These are phyloP conservation scores for Martensiomyces pterosporus DNA, from an alignment of 192 early-diverging fungal species.

Conservation along the genomic window DNA sequence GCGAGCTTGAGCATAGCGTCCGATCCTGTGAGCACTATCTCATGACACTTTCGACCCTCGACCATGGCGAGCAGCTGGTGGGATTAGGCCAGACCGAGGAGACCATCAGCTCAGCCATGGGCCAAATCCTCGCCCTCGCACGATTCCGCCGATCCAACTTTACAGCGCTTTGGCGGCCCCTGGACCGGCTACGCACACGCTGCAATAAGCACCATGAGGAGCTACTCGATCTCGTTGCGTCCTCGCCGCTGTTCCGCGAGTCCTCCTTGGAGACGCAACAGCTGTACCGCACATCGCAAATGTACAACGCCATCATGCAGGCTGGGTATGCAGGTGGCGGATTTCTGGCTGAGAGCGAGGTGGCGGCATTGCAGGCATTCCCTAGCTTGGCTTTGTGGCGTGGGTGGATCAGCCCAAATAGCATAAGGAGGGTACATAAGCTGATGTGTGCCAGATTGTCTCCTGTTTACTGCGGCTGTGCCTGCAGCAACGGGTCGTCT, in stretches of 20 bases:
- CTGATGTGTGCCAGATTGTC: slow-evolving; percentile 16
- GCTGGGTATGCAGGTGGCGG: slow-evolving; percentile 5
- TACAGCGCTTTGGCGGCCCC: slow-evolving; percentile 36
- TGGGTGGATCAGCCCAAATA: slow-evolving; percentile 36
- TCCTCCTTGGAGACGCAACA: slow-evolving; percentile 39
- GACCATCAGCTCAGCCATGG: slow-evolving; percentile 24
- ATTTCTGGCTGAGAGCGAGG: too few species aligned
- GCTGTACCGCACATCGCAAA: slow-evolving; percentile 35
- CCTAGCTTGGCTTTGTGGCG: slow-evolving; percentile 31
- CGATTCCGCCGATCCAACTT: slow-evolving; percentile 47
- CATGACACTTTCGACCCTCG: slow-evolving; percentile 8
- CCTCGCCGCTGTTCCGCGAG: slow-evolving; percentile 34
- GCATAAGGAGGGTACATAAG: slow-evolving; percentile 15
- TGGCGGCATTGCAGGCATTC: slow-evolving; percentile 1
- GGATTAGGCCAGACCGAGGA: slow-evolving; percentile 42
- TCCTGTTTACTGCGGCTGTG: not conserved
- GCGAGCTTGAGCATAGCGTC: slow-evolving; percentile 30
- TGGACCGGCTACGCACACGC: slow-evolving; percentile 15
- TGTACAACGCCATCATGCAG: slow-evolving; percentile 27
- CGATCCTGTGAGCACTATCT: slow-evolving; percentile 30
- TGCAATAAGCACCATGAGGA: slow-evolving; percentile 24
- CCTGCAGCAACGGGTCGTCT: too few species aligned
- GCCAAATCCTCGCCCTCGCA: slow-evolving; percentile 28
- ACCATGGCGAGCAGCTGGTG: slow-evolving; percentile 29
- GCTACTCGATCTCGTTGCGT: slow-evolving; percentile 18